Evolutionary conservation across 2,329 filamentous ascomycete genomes (phyloP), one percentile per base, ranked within the genome.

Genomic region (Fragosphaeria purpurea): DNA sequence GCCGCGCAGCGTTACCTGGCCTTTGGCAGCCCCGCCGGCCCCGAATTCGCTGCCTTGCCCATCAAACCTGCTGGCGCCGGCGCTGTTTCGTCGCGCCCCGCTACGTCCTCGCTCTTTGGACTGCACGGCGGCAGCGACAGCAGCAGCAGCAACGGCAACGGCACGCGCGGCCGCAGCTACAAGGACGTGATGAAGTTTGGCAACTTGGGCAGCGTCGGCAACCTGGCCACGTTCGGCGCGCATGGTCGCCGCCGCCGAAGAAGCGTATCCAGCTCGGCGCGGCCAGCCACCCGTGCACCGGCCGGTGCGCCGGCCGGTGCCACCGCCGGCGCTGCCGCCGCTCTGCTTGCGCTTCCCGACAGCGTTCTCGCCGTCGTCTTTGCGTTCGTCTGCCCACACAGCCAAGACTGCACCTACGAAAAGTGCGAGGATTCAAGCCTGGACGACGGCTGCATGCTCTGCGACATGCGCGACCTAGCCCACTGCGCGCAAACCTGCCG

Each of bases 361-460:
- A 69, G 76, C n/a, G 73, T 95, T 34, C 75, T 96, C 52, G 75
- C 80, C 57, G 80, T 78, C 63, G 90, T 96, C 63, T 91, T 96
- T 65, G 69, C 76, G 59, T 82, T 82, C 58, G 82, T 96, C 51
- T 96, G 90, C 60, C 90, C 90, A 7, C 91, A 97, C 67, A 72
- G 82, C 38, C 70, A 71, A 49, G 90, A 97, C 67, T 74, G 83
- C 62, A 82, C 76, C 53, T 94, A 93, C 66, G 83, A 88, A 57
- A 83, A 82, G 41, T 91, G 86, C 61, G 91, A 97, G 70, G 79
- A 86, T 60, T 88, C 85, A 53, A 81, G 85, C 57, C 77, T 81
- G 46, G 84, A 85, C 58, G 83, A 88, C 69, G 82, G 82, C 51
- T 97, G 91, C 70, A 91, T 93, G 86, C 82, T 95, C 58, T 97